These are phyloP conservation scores for Sphagnum contortum DNA, from an alignment of 225 moss, liverwort and hornwort species.

Conservation along the genomic window DNA sequence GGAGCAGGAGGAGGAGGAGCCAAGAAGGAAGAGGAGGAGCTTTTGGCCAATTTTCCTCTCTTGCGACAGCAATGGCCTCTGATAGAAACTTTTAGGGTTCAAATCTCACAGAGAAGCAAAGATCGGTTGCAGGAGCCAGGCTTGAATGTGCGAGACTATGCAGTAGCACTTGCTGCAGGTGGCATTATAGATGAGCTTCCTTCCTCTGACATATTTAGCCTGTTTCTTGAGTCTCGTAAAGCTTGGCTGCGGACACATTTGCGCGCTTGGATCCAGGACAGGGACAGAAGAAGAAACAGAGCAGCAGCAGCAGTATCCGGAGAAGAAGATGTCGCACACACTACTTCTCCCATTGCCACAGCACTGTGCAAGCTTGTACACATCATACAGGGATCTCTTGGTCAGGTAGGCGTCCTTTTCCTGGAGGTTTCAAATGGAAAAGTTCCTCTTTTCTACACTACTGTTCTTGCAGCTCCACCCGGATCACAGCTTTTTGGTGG, in stretches of 20 bases:
- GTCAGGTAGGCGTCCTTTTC: slow-evolving; percentile 82
- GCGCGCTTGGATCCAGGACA: slow-evolving; percentile 29
- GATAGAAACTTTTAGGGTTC: slow-evolving; percentile 73
- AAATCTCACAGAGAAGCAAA: slow-evolving; percentile 88
- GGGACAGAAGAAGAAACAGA: slow-evolving; percentile 9
- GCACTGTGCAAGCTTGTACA: slow-evolving; percentile 56
- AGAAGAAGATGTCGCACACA: not conserved
- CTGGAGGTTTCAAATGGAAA: slow-evolving; percentile 84
- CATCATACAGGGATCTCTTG: slow-evolving; percentile 75
- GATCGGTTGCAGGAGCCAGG: slow-evolving; percentile 84
- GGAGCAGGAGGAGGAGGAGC: not conserved
- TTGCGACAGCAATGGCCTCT: slow-evolving; percentile 89
- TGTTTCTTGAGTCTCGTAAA: slow-evolving; percentile 77
- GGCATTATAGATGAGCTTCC: slow-evolving; percentile 84
- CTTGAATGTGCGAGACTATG: slow-evolving; percentile 59
- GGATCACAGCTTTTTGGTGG: slow-evolving; percentile 96
- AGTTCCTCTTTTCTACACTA: slow-evolving; percentile 76
- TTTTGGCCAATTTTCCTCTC: slow-evolving; percentile 70
- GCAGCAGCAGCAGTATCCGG: slow-evolving; percentile 16
- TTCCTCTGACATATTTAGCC: slow-evolving; percentile 61
- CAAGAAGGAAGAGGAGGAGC: slow-evolving; percentile 33
- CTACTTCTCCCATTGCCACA: slow-evolving; percentile 25
- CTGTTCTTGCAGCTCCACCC: slow-evolving; percentile 63
- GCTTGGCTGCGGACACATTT: slow-evolving; percentile 70
- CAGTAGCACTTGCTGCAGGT: slow-evolving; percentile 67